These are phyloP conservation scores for Wallacemonas sp. DNA, from an alignment of 208 protist genomes.

Conservation along the genomic window DNA sequence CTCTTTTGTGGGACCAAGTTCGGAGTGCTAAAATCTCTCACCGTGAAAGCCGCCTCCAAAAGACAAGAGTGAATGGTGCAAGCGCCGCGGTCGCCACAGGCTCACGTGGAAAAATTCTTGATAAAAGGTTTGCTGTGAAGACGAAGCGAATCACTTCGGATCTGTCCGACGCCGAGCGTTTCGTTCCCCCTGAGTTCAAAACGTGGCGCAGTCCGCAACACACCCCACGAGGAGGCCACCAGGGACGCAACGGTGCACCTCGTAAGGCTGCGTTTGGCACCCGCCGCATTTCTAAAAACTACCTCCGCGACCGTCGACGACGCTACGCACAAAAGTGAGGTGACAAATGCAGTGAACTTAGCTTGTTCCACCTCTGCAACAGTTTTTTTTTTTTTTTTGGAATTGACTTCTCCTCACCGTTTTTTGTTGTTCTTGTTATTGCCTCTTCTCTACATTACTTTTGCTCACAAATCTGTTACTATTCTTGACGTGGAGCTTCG, in stretches of 20 bases:
- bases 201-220: constrained; percentile 59
- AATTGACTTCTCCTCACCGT: not conserved
- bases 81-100: too few species aligned
- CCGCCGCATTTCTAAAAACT: constrained; percentile 73
- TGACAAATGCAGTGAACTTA: too few species aligned
- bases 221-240: constrained; percentile 36
- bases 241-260: constrained; percentile 13
- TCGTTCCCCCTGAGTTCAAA: constrained; percentile 77
- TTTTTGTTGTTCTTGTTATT: constrained; percentile 4
- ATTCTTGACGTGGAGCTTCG: too few species aligned
- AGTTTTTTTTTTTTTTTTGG: constrained; percentile 16
- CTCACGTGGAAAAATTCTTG: constrained; percentile 52
- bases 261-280: constrained; percentile 64
- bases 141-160: constrained; percentile 42
- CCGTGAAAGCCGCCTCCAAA: too few species aligned
- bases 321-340: constrained; percentile 21
- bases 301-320: constrained; percentile 65
- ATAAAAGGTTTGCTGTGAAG: constrained; percentile 51
- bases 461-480: too few species aligned
- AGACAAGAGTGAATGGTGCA: too few species aligned
- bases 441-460: too few species aligned
- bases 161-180: constrained; percentile 54
- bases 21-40: constrained; percentile 27
- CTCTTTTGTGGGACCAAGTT: constrained; percentile 70
- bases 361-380: too few species aligned